phyloP scores from a whole-genome alignment of 75 land plant genomes.

The Sequoiadendron giganteum region DNA sequence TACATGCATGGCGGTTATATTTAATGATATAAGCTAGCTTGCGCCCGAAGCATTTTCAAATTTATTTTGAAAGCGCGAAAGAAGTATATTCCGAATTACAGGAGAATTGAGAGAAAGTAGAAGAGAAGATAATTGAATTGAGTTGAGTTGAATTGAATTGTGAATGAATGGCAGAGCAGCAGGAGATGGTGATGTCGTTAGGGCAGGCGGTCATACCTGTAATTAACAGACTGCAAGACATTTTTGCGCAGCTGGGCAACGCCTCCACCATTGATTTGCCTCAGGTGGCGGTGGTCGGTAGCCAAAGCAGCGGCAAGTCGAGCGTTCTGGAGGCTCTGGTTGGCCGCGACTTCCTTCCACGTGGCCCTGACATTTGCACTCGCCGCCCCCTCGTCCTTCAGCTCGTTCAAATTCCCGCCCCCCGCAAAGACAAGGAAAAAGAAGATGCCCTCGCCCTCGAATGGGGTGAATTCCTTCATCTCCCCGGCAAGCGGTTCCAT shows the following conservation, averaged over 20 bases:
- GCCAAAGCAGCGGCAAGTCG: slow-evolving; percentile 50
- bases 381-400: slow-evolving; percentile 43
- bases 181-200: not conserved
- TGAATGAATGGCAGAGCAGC: slow-evolving; percentile 3
- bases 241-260: slow-evolving; percentile 25
- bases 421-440: slow-evolving; percentile 16
- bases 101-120: not conserved
- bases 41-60: not conserved
- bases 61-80: not conserved
- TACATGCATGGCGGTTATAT: not conserved
- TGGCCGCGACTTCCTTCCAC: slow-evolving; percentile 44
- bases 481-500: slow-evolving; percentile 37
- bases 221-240: slow-evolving; percentile 27
- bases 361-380: slow-evolving; percentile 43
- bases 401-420: slow-evolving; percentile 32
- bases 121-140: not conserved
- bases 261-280: slow-evolving; percentile 24
- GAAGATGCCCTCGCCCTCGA: slow-evolving; percentile 17
- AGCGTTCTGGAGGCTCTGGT: slow-evolving; percentile 47
- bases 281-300: slow-evolving; percentile 49
- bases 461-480: slow-evolving; percentile 46
- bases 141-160: not conserved
- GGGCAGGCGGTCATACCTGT: slow-evolving; percentile 12
- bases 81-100: not conserved
- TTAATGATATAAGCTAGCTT: not conserved